Base-by-base conservation (phyloP, 805 yeast species). In the Citeromyces nyonsensis region DNA sequence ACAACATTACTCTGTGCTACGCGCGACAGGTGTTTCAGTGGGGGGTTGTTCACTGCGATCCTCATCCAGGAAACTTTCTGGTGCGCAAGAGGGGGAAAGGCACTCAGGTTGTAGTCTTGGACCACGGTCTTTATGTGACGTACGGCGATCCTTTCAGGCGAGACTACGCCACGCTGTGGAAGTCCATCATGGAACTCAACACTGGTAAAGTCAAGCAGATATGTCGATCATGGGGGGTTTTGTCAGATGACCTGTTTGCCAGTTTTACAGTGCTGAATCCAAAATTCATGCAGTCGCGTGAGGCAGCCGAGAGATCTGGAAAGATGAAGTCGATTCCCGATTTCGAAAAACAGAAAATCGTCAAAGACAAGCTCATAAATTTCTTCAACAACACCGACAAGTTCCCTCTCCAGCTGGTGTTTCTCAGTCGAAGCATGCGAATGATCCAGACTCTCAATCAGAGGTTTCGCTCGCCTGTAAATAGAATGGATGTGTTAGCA, bases 61-160 rank as follows among this genome's bases (percentile, higher is more conserved):
- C 88, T 9, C 93, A 80, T 43, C 91, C 91, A 2, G 93, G 93
- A 5, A 81, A 80, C 47, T 51, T 81, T 40, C 46, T 81, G 35
- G 69, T 73, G 4, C 54, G 85, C 26, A 43, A 47, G 20, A 47
- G 47, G 13, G 35, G 54, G 10, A 38, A 40, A 4, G 36, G 33
- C 11, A 25, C 11, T 7, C 13, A n/a, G 6, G 52, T 78, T 25
- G 84, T 81, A 20, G 56, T 80, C 31, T 51, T 80, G 29, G 93
- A 80, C 47, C 88, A 79, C 47, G 93, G 93, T 0, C 54, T 81
- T 15, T 80, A 77, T 43, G 68, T 78, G 13, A 51, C 58, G 13
- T 62, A 77, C 36, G 51, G 61, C 2, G 66, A 57, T 6, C 47
- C 56, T 28, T 71, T 80, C 43, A 56, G 73, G 35, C 40, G 44